A percentile compares a stretch with the other conserved stretches of the same genome.
Conservation (phyloP, 768 basidiomycete species). For the Tulasnella sp. region DNA sequence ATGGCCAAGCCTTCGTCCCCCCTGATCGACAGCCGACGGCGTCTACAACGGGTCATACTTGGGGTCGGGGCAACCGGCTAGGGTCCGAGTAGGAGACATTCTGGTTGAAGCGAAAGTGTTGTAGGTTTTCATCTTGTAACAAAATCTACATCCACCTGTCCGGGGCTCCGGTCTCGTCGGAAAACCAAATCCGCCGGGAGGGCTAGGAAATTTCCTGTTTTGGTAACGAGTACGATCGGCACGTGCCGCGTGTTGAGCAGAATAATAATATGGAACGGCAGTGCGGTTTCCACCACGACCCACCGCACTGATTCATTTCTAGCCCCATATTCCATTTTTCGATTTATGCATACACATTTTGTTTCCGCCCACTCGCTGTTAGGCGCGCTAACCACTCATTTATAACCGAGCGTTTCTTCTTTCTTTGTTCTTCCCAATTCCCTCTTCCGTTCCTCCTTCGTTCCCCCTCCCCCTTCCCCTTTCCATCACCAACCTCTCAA, state of each 20-base stretch:
- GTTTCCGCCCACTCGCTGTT: neutral
- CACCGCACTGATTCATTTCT: neutral
- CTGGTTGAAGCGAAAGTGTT: neutral
- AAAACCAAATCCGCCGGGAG: neutral
- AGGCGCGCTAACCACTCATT: neutral
- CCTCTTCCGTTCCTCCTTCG: neutral
- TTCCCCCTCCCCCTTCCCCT: neutral
- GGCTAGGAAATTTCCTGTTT: neutral
- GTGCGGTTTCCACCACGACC: neutral
- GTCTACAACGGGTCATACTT: constrained; percentile 30
- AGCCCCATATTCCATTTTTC: neutral
- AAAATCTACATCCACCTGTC: neutral
- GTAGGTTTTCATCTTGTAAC: neutral
- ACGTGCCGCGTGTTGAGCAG: neutral
- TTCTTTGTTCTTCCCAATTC: neutral
- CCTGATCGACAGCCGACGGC: constrained; percentile 18
- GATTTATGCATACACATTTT: neutral
- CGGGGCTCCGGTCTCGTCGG: neutral
- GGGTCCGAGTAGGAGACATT: constrained; percentile 25
- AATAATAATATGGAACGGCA: neutral
- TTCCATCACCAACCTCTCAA: no score
- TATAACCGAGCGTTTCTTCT: neutral
- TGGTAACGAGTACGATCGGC: neutral
- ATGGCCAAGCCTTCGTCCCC: constrained; percentile 19
- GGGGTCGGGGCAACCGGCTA: constrained; percentile 46